Conservation (phyloP, 441 rosid species). For the Breynia disticha region DNA sequence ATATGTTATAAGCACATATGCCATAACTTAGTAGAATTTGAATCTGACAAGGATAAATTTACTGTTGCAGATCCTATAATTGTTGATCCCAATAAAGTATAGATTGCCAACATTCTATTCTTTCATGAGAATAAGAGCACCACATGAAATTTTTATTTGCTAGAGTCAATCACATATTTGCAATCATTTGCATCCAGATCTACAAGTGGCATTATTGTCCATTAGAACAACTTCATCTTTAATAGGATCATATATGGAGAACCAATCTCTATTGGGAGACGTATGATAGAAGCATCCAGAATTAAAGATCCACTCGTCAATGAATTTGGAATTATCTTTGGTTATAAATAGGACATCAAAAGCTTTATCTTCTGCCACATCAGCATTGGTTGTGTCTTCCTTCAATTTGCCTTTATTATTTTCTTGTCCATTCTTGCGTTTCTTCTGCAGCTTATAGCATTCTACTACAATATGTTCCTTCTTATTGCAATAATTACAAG, state of each 20-base stretch:
- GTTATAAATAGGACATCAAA: too few species aligned
- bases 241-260: background rate
- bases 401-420: too few species aligned
- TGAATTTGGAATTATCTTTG: too few species aligned
- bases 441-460: too few species aligned
- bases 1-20: background rate
- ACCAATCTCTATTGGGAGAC: background rate
- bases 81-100: background rate
- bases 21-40: background rate
- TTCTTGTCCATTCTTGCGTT: too few species aligned
- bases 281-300: background rate
- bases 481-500: too few species aligned
- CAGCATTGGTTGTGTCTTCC: too few species aligned
- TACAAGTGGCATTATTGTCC: background rate
- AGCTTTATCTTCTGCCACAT: too few species aligned
- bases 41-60: background rate
- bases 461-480: too few species aligned
- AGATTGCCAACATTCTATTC: background rate
- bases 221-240: background rate
- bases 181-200: background rate
- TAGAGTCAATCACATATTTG: background rate
- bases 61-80: background rate
- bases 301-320: constrained; percentile 1
- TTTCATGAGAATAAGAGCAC: background rate
- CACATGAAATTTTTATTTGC: background rate